Evolutionary conservation across 2,329 filamentous ascomycete genomes (phyloP).

Genomic region (Cryphonectria parasitica): DNA sequence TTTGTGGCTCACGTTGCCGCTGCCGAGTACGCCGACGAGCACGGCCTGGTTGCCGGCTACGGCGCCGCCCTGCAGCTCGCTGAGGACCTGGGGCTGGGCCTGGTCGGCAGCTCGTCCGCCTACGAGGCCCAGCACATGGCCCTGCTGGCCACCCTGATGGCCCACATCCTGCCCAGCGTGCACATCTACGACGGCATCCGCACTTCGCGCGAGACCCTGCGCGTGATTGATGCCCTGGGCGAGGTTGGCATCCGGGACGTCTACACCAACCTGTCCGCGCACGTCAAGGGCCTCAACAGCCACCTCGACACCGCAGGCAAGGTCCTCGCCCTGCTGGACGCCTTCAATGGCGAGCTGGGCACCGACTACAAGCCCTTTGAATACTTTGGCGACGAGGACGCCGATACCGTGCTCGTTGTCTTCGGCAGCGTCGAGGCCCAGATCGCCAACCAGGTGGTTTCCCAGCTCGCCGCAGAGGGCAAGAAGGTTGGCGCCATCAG

Average conservation of each 20-base stretch:
- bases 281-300: constrained; percentile 63
- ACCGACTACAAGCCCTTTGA: constrained; percentile 94
- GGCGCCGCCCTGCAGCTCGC: constrained; percentile 76
- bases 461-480: constrained; percentile 71
- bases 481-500: constrained; percentile 85
- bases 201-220: constrained; percentile 71
- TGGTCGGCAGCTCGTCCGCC: constrained; percentile 82
- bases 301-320: constrained; percentile 75
- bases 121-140: constrained; percentile 94
- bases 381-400: constrained; percentile 81
- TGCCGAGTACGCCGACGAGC: constrained; percentile 74
- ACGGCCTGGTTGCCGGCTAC: constrained; percentile 86
- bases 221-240: constrained; percentile 72
- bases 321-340: constrained; percentile 68
- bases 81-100: constrained; percentile 86
- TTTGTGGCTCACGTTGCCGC: constrained; percentile 92
- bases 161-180: constrained; percentile 72
- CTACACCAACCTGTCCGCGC: constrained; percentile 68
- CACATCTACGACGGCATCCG: constrained; percentile 80
- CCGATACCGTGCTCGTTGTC: constrained; percentile 84
- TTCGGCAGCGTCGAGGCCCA: constrained; percentile 93
- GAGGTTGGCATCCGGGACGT: constrained; percentile 64
- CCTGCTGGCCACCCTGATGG: constrained; percentile 72
- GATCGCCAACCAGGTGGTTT: constrained; percentile 79
- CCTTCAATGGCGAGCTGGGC: constrained; percentile 88